Percentiles rank a stretch among this genome's conserved stretches.
Evolutionary conservation across 208 protist species (phyloP).

Genomic region (Strigomonas culicis): DNA sequence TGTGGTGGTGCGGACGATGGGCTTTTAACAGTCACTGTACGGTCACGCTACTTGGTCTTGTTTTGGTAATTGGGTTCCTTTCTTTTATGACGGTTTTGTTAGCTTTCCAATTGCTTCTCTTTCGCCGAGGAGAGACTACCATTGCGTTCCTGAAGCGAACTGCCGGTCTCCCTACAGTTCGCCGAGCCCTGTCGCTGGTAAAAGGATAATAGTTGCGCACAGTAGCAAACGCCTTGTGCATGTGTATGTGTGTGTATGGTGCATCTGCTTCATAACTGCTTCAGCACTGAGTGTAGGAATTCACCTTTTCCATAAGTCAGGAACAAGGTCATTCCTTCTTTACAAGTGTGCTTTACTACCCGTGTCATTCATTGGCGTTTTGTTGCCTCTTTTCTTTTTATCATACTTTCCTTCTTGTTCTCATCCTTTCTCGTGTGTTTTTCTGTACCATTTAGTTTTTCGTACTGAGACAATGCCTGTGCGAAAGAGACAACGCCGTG

Average conservation of each 20-base stretch:
- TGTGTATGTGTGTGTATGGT: no score
- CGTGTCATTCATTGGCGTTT: no score
- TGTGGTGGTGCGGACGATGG: constrained; percentile 36
- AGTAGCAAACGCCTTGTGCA: no score
- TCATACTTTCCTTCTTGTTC: constrained; percentile 13
- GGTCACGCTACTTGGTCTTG: constrained; percentile 26
- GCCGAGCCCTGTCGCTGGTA: no score
- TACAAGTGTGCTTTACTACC: no score
- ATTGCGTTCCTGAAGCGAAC: constrained; percentile 28
- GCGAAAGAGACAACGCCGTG: constrained; percentile 78
- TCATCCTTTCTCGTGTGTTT: not conserved
- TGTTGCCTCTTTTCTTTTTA: not conserved
- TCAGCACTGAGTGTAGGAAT: no score
- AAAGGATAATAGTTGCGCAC: no score
- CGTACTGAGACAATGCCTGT: constrained; percentile 52
- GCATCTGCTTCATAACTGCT: no score
- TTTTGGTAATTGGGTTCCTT: constrained; percentile 33
- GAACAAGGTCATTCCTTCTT: no score
- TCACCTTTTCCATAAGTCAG: no score
- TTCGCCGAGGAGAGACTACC: constrained; percentile 27
- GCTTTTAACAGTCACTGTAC: constrained; percentile 21
- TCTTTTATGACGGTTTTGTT: constrained; percentile 23
- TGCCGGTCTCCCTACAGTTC: no score
- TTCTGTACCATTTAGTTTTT: not conserved
- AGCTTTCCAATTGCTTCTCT: constrained; percentile 28